Base-by-base conservation (phyloP, 345 rosid species). In the Dipteronia dyeriana region DNA sequence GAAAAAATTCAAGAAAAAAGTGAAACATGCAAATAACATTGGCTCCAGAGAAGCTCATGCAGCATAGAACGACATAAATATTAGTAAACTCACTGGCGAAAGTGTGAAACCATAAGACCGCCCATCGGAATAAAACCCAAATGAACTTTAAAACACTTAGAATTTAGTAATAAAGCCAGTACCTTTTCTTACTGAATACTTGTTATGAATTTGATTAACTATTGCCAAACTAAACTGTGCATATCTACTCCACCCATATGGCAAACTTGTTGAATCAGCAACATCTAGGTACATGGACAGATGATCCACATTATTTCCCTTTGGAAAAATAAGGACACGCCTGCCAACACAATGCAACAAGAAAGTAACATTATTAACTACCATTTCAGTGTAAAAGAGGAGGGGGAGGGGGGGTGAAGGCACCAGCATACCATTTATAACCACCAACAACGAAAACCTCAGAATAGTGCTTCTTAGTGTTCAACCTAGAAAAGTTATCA, bases 251-350 rank as follows among this genome's bases (percentile, higher is more conserved):
- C 99, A 96, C 39, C 94, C 98, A 62, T 94, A 90, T 1, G 98
- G 94, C 87, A 94, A 87, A 43, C 84, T 86, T 31, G 85, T 68
- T 25, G 98, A 85, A 84, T 96, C 99, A 17, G 97, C 90, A 84
- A 96, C 97, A 87, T 96, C 97, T 87, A 96, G 84, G 82, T 96
- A 96, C 97, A 95, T 90, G 54, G 98, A 95, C 86, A 95, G 86
- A 80, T 88, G 94, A 74, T 92, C 97, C 79, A 93, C 97, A 77
- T 91, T 92, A 87, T 94, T 92, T 76, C 98, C 98, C 80, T 91
- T 92, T 6, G 98, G 97, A 76, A 94, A 94, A 61, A 88, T 85
- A 71, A 94, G 91, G 69, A 94, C 82, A n/a, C 97, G 94, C 99
- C 98, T 96, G 84, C 80, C 82, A 19, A 38, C 70, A 51, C 66